phyloP scores from a whole-genome alignment of 257 asterid genomes.

The Solanum sejunctum region DNA sequence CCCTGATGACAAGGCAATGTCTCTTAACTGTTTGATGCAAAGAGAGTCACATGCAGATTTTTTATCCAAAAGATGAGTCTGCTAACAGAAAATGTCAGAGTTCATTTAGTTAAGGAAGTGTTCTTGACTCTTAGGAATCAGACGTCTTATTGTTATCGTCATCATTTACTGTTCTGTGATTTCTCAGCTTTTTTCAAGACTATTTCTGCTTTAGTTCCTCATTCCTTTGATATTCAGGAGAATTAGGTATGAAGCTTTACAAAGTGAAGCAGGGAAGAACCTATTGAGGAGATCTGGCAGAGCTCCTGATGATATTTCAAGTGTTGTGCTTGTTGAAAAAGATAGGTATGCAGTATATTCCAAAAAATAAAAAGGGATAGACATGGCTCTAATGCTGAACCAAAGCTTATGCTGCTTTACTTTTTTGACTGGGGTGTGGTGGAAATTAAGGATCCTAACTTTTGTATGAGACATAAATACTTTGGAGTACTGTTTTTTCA shows the following conservation, averaged over 20 bases:
- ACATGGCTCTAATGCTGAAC: not conserved
- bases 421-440: not conserved
- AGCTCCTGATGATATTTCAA: conserved; percentile 93
- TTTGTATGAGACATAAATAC: not conserved
- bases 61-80: not conserved
- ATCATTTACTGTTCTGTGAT: not conserved
- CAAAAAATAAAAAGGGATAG: not conserved
- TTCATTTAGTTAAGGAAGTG: not conserved
- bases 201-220: not conserved
- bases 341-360: conserved; percentile 35
- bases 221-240: conserved; percentile 28
- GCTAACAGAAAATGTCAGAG: not conserved
- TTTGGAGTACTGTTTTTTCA: not conserved
- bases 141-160: not conserved
- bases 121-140: not conserved
- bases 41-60: not conserved
- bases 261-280: conserved; percentile 84
- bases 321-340: conserved; percentile 86
- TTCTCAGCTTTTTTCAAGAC: not conserved
- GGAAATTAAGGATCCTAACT: not conserved
- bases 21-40: not conserved
- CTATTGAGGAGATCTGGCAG: conserved; percentile 79
- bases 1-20: not conserved
- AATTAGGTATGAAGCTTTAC: conserved; percentile 81
- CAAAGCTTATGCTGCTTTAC: not conserved